Base-by-base conservation (phyloP, 169 alveolate species). In the Cryptosporidium canis region DNA sequence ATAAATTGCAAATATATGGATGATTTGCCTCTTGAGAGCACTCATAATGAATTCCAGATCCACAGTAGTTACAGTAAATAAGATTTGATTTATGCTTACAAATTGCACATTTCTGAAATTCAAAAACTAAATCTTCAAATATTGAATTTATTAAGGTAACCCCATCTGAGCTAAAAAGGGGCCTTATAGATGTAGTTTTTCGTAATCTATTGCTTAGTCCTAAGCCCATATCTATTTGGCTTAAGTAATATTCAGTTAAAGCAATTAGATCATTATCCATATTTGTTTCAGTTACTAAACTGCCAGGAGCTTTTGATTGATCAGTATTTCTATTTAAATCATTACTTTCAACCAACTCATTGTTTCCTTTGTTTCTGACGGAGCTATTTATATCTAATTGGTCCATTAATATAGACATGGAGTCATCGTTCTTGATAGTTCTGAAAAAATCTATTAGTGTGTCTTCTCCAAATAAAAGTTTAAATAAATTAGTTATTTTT, bases 381-480 rank as follows among this genome's bases (percentile, higher is more conserved):
- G 18, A 0, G 66, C 27, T 27, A 14, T 61, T 14, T 4, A 5
- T 5, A 29, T 29, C 7, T 61, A 61, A 2, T 8, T 61, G 68
- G 29, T 61, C 68, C 27, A 61, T 18, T 2, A 61, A 35, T 9
- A 61, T 61, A 18, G 68, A 61, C 68, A 61, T 61, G 7, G 68
- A 29, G 11, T 61, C 68, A 21, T 51, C 63, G 8, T 68, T 29
- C 16, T 9, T 39, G 16, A 77, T 18, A 14, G 18, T 24, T 18
- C 21, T 18, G 18, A 53, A 58, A 58, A 77, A 35, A 3, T 33
- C n/a, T 3, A 51, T 8, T 35, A 72, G 29, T 24, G 65, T 11
- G 11, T 55, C 39, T 44, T 56, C 64, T 3, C 72, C 72, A 77
- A 77, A 77, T 39, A 77, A 58, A 18, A 77, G 29, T 29, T 58